Evolutionary conservation across 306 rosid species (phyloP).

Genomic region (Dalbergia cochinchinensis): DNA sequence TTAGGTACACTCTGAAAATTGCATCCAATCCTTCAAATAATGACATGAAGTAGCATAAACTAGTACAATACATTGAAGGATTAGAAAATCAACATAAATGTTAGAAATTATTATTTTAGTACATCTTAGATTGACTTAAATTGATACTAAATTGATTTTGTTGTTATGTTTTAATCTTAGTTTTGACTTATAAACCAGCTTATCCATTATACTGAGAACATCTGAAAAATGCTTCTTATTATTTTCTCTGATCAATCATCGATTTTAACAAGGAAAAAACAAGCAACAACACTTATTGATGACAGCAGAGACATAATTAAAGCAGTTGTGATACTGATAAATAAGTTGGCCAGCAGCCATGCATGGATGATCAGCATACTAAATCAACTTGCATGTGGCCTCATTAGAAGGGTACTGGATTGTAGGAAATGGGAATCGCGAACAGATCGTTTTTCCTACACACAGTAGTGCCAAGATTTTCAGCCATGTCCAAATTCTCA

Average conservation of each 20-base stretch:
- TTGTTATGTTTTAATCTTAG: too few relatives aligned
- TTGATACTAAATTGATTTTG: too few relatives aligned
- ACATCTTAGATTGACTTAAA: too few relatives aligned
- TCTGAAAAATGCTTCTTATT: too few relatives aligned
- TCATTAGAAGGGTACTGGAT: neutral
- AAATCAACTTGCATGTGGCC: neutral
- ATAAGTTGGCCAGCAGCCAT: neutral
- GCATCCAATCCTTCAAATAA: neutral
- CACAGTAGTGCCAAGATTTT: constrained; percentile 3
- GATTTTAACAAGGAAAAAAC: neutral
- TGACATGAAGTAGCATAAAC: neutral
- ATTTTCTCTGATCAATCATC: too few relatives aligned
- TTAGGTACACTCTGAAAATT: neutral
- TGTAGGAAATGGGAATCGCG: neutral
- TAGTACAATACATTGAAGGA: neutral
- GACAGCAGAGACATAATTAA: neutral
- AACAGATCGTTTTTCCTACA: constrained; percentile 22
- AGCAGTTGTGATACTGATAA: neutral
- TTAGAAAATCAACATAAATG: neutral
- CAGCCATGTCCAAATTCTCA: constrained; percentile 43
- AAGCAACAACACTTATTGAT: neutral
- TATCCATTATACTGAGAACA: too few relatives aligned
- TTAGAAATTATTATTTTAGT: too few relatives aligned
- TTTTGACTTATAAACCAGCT: too few relatives aligned
- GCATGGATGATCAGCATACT: neutral